Base-by-base conservation (phyloP, 2,329 filamentous ascomycete genomes). In the Pseudogymnoascus sp. region DNA sequence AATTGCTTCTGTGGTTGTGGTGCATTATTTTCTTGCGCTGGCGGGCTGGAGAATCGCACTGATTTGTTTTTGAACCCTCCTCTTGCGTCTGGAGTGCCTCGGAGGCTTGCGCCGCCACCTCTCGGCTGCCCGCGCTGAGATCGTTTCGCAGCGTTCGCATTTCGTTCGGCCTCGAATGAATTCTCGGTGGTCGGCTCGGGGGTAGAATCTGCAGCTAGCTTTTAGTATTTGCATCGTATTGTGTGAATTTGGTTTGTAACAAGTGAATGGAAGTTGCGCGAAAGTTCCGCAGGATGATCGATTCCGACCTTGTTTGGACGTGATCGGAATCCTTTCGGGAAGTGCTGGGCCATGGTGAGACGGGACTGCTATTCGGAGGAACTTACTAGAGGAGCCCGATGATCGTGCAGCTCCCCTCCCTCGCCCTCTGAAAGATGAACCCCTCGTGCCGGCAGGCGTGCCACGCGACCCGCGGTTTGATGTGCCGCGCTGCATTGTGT, bases 81-180 rank as follows among this genome's bases (percentile, higher is more conserved):
- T 58, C 60, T 58, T n/a, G 58, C 39, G n/a, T 64, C 67, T 63
- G 65, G 62, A 20, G 63, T 61, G 3, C 68, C 67, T 63, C 67
- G 60, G 18, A 60, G 62, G 38, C 64, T 69, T 37, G 43, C 54
- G 54, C 62, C 63, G 35, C 62, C 62, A 25, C 62, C 64, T 34
- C 62, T 67, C n/a, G 47, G 47, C 54, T 67, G 62, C 22, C 65
- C 65, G 60, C 66, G 61, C 41, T 69, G 66, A 47, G 65, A 62
- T 37, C 70, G 66, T 62, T 70, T 71, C 22, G 70, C 66, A 35
- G 69, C 70, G 69, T 72, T 72, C 63, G 71, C 67, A 50, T 66
- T 63, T 63, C 70, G 67, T 34, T 70, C 70, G 62, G 63, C 43
- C 59, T 71, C 68, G 65, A 71, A 72, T 28, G 64, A 54, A 59